Evolutionary conservation across 1,139 yeast species (phyloP), one percentile per base, ranked within the genome.

Genomic region (Scheffersomyces segobiensis): DNA sequence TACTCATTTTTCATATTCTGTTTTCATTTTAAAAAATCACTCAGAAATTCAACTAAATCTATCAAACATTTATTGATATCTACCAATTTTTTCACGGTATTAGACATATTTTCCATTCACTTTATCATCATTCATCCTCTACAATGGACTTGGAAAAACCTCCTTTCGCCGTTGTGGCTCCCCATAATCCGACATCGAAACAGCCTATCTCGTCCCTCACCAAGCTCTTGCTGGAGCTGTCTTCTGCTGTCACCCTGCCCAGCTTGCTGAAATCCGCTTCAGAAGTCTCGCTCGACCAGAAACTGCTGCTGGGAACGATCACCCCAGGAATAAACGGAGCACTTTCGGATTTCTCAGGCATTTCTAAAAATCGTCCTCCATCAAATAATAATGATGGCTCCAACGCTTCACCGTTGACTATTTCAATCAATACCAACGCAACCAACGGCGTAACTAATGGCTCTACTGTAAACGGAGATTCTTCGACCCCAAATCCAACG

Each of bases 141-240:
- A 4, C 50, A 21, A 60, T 60, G 63, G 59, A 57, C 46, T 56
- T 59, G 50, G 62, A 60, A 50, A 60, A 56, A 49, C 62, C 62
- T 7, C 57, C 60, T 21, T 58, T 65, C 53, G 55, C 57, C 52
- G 50, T 48, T 17, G 50, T 48, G 50, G 50, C 50, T 48, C 50
- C 50, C 17, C 21, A 48, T 24, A 48, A 48, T 26, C 26, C 26
- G 21, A 20, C 61, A 32, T 57, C 57, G 18, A 63, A 66, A 57
- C 63, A 68, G 39, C 68, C 69, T 47, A 65, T 77, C 52, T 72
- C 78, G 55, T 78, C 83, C n/a, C 72, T 80, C 62, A 80, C 84
- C 18, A 67, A 81, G 57, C 74, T 80, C 26, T 70, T 80, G 60
- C 75, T 77, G 59, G 83, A 79, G 60, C 74, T 78, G 39, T 69